Evolutionary conservation across 2,329 filamentous ascomycete genomes (phyloP).

Genomic region (Periconia sp.): DNA sequence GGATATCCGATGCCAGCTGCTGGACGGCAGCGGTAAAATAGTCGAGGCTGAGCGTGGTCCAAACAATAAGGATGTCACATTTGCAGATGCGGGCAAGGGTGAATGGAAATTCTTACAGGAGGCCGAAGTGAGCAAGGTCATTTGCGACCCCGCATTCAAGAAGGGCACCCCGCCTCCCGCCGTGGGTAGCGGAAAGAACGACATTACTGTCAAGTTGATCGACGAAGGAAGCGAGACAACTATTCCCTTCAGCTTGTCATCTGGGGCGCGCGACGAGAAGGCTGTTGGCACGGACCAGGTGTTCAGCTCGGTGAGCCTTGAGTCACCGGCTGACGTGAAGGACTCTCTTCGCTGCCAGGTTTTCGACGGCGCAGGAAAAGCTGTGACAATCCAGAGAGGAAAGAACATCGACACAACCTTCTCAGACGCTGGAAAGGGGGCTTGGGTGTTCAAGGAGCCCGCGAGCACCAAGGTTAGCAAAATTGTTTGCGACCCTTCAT

Average conservation of each 20-base stretch:
- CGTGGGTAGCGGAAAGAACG: too few species aligned
- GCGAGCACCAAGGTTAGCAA: conserved; percentile 2
- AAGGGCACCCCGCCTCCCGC: too few species aligned
- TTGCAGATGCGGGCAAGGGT: conserved; percentile 2
- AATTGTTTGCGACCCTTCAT: conserved; percentile 7
- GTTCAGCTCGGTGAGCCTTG: conserved; percentile 3
- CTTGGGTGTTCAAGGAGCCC: conserved; percentile 2
- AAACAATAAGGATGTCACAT: neutral
- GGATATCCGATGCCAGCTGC: conserved; percentile 1
- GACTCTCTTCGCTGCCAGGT: conserved; percentile 5
- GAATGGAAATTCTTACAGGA: neutral
- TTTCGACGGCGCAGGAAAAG: conserved; percentile 1
- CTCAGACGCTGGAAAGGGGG: conserved; percentile 5
- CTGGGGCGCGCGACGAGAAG: conserved; percentile 6
- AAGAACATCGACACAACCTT: conserved; percentile 5
- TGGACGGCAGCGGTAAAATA: neutral
- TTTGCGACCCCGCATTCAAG: conserved; percentile 4
- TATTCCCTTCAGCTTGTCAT: too few species aligned
- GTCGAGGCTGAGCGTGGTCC: neutral
- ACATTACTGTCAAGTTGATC: too few species aligned
- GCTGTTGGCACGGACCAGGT: neutral
- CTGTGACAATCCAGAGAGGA: neutral
- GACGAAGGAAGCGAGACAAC: too few species aligned
- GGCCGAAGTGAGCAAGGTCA: neutral
- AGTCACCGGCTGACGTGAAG: conserved; percentile 2